These are phyloP conservation scores for Cercospora sp. DNA, from an alignment of 2,329 filamentous ascomycete species.

Conservation along the genomic window DNA sequence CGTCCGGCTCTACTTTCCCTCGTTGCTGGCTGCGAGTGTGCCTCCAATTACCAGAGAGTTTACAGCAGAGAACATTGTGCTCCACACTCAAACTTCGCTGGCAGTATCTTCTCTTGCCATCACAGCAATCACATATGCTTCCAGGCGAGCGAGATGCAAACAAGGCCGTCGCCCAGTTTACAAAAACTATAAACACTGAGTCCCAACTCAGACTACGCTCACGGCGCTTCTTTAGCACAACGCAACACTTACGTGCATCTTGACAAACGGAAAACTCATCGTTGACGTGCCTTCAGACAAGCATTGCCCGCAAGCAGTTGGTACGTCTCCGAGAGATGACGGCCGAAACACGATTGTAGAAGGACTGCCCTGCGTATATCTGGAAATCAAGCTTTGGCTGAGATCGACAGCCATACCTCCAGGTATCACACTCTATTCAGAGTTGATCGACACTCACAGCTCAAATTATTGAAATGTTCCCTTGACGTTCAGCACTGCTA, in stretches of 20 bases:
- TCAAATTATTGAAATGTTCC: background rate
- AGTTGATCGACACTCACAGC: background rate
- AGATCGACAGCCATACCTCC: constrained; percentile 6
- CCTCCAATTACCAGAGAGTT: background rate
- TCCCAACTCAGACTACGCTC: background rate
- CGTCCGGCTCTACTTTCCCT: background rate
- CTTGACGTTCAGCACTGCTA: background rate
- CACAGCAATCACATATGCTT: background rate
- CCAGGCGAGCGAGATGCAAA: background rate
- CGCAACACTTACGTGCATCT: background rate
- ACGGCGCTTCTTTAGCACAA: background rate
- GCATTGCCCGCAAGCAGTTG: background rate
- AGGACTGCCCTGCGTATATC: background rate
- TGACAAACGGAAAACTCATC: background rate
- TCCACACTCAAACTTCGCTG: background rate
- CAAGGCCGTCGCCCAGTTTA: background rate
- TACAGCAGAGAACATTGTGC: background rate
- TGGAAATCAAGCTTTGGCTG: constrained; percentile 15
- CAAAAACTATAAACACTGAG: background rate
- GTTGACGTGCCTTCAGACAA: background rate
- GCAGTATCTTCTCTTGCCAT: background rate
- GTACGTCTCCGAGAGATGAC: background rate
- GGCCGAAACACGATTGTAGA: background rate
- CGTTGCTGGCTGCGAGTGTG: background rate
- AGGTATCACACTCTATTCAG: background rate